Conservation (phyloP, 2,329 filamentous ascomycete genomes). For the Phaeophleospora eucalypticola region DNA sequence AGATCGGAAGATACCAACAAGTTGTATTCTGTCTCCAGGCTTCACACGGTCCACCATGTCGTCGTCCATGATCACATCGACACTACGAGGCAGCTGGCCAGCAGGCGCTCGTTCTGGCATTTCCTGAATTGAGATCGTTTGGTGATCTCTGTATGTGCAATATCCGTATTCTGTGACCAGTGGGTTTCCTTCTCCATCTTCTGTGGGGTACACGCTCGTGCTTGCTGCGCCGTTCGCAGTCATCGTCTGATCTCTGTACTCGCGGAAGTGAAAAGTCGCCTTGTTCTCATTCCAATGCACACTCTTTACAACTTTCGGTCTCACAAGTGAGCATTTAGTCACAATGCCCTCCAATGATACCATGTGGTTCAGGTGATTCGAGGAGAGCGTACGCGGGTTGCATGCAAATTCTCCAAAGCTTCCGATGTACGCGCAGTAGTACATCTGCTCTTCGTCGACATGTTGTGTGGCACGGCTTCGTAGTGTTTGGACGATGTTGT, state of each 20-base stretch:
- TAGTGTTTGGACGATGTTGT: constrained; percentile 78
- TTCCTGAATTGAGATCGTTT: constrained; percentile 97
- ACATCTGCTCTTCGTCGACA: constrained; percentile 69
- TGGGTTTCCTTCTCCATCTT: constrained; percentile 90
- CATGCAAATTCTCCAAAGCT: constrained; percentile 93
- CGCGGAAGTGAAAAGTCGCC: constrained; percentile 79
- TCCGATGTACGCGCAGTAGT: constrained; percentile 96
- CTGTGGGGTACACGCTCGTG: constrained; percentile 87
- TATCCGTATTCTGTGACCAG: constrained; percentile 94
- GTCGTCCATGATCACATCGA: constrained; percentile 95
- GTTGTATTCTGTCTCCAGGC: constrained; percentile 89
- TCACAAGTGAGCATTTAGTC: constrained; percentile 88
- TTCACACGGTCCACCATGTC: constrained; percentile 93
- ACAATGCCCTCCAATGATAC: constrained; percentile 97
- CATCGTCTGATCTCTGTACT: constrained; percentile 97
- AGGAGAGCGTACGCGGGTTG: constrained; percentile 89
- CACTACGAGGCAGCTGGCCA: constrained; percentile 88
- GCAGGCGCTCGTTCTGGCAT: constrained; percentile 97
- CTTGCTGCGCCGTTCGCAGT: constrained; percentile 79
- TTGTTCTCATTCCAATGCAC: constrained; percentile 92
- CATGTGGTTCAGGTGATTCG: constrained; percentile 89
- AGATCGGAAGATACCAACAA: constrained; percentile 94
- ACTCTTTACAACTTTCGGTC: constrained; percentile 96
- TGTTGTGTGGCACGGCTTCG: constrained; percentile 72
- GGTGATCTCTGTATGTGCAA: constrained; percentile 92